Percentiles rank a stretch among this genome's conserved stretches.
These are phyloP conservation scores for Saprolegnia diclina DNA, from an alignment of 352 stramenopile species.

Conservation along the genomic window DNA sequence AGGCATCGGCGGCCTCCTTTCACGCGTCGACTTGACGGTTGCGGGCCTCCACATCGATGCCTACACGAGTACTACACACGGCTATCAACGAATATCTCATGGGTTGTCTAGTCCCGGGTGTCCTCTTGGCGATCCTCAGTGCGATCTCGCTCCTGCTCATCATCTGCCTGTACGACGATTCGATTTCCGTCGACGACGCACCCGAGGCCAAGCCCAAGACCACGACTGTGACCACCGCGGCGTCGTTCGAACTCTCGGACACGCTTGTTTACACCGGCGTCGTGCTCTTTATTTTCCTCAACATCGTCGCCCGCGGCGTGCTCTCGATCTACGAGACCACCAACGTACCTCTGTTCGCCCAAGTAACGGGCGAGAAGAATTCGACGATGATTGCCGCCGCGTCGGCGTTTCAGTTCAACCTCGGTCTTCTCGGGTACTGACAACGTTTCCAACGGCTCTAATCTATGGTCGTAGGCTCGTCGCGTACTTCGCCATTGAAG, in stretches of 20 bases:
- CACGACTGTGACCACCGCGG: neutral
- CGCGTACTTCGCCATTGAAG: slow-evolving; percentile 74
- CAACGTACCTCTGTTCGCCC: slow-evolving; percentile 67
- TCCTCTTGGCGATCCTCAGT: slow-evolving; percentile 49
- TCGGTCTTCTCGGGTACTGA: slow-evolving; percentile 48
- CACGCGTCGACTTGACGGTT: slow-evolving; percentile 37
- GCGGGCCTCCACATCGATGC: slow-evolving; percentile 46
- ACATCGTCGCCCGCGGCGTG: slow-evolving; percentile 68
- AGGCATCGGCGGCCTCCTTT: slow-evolving; percentile 48
- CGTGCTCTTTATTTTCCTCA: slow-evolving; percentile 73
- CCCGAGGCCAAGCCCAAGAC: slow-evolving; percentile 10
- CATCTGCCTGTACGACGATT: slow-evolving; percentile 44
- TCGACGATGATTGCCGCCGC: neutral
- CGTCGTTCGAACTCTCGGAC: slow-evolving; percentile 26
- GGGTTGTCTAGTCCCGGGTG: slow-evolving; percentile 42
- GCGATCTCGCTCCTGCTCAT: slow-evolving; percentile 41
- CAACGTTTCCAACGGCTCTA: no score
- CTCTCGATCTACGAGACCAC: slow-evolving; percentile 77
- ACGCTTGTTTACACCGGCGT: slow-evolving; percentile 62
- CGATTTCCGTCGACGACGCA: slow-evolving; percentile 42
- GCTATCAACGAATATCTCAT: slow-evolving; percentile 41
- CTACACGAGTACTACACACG: slow-evolving; percentile 51
- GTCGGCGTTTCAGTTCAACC: slow-evolving; percentile 44
- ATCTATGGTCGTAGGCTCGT: no score
- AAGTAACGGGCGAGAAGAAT: slow-evolving; percentile 48